Evolutionary conservation across 2,329 filamentous ascomycete species (phyloP), one percentile per base, ranked within the genome.

Genomic region (Lasiodiplodia sp.): DNA sequence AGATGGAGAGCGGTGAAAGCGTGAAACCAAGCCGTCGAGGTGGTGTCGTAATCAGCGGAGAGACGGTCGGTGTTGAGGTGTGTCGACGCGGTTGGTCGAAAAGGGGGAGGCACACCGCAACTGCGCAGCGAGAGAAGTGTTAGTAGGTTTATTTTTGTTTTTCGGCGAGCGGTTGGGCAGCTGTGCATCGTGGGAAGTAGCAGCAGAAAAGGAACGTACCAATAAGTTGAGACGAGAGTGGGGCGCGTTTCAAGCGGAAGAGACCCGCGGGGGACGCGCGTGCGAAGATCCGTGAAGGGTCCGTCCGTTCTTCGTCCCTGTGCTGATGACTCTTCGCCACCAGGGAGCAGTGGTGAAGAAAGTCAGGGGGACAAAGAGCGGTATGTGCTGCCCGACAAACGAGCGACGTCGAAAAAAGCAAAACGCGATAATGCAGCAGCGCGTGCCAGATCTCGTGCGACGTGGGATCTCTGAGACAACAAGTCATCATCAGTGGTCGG

Each of bases 111-210:
- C n/a, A 47, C 44, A 47, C 44, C 44, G 44, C 44, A 47, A 47
- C 44, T 47, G n/a, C 44, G 18, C 44, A 47, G 44, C 44, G 31
- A 34, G 28, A 6, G 28, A 6, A 28, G 31, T 34, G 31, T 34
- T 34, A 34, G 31, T 34, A 47, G n/a, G 8, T 47, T 47, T n/a
- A n/a, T 47, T n/a, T 47, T 47, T 47, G 40, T 16, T 47, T 47
- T 18, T 34, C 31, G 31, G 31, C 31, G 31, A 16, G 44, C 37
- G 51, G 44, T 64, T 64, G 60, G 60, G 60, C 60, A 64, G 60
- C 60, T 7, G 44, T 47, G 60, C 60, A 64, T 31, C 40, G 58
- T 49, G 58, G 21, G 6, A 34, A 34, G 31, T 2, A 34, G 31
- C 31, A 34, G 31, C 31, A 34, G 4, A 38, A 62, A 8, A 40